Evolutionary conservation across 2,329 filamentous ascomycete genomes (phyloP).

Genomic region (Fusarium mangiferae): DNA sequence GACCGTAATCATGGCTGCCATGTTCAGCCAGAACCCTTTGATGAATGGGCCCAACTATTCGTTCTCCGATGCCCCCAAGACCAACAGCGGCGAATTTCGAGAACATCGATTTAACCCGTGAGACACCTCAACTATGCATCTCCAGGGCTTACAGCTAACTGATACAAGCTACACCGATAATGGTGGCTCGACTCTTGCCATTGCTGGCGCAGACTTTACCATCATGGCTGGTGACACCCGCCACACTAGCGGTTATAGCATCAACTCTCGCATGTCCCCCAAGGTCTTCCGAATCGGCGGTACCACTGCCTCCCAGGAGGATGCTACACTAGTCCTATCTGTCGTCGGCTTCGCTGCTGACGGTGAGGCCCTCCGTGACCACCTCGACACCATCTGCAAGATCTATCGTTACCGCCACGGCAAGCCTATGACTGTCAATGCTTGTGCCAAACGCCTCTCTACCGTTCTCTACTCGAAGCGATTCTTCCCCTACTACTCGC

Average conservation of each 20-base stretch:
- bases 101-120: constrained; percentile 95
- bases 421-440: constrained; percentile 93
- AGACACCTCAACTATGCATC: constrained; percentile 45
- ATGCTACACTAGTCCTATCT: constrained; percentile 87
- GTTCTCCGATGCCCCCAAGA: constrained; percentile 69
- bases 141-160: constrained; percentile 6
- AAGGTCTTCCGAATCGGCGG: constrained; percentile 99
- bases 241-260: constrained; percentile 95
- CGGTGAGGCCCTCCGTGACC: constrained; percentile 91
- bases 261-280: constrained; percentile 94
- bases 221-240: constrained; percentile 98
- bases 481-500: constrained; percentile 99
- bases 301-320: constrained; percentile 84
- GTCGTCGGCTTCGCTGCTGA: constrained; percentile 97
- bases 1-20: constrained; percentile 65
- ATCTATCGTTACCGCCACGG: constrained; percentile 99
- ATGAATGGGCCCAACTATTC: constrained; percentile 77
- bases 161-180: constrained; percentile 91
- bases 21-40: constrained; percentile 76
- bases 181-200: constrained; percentile 94
- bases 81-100: constrained; percentile 64
- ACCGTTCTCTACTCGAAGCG: constrained; percentile 97
- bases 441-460: constrained; percentile 92
- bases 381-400: constrained; percentile 93
- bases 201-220: constrained; percentile 92